Percentiles rank a stretch among this genome's conserved stretches.
phyloP scores from a whole-genome alignment of 2,329 filamentous ascomycete species.

The Aschersonia sp. region DNA sequence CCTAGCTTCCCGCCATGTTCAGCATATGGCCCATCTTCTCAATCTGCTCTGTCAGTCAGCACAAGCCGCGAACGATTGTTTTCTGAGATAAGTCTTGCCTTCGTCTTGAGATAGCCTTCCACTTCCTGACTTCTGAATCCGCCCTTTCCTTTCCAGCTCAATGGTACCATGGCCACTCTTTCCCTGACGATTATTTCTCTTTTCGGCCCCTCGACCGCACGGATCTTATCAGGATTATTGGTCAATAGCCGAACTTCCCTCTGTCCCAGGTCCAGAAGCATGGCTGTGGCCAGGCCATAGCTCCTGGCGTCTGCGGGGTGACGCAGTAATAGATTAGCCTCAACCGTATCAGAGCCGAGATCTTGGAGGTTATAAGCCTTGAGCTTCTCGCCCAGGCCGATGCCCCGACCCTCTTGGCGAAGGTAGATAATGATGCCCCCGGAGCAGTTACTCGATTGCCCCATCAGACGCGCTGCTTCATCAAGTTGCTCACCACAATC shows the following conservation, averaged over 20 bases:
- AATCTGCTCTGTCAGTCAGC: slow-evolving; percentile 37
- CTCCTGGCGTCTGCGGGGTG: slow-evolving; percentile 91
- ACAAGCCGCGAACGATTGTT: not conserved
- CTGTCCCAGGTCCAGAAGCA: slow-evolving; percentile 75
- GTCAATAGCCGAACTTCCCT: slow-evolving; percentile 69
- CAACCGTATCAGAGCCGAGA: slow-evolving; percentile 90
- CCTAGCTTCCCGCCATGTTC: slow-evolving; percentile 27
- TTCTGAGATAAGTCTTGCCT: slow-evolving; percentile 40
- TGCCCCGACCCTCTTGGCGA: slow-evolving; percentile 88
- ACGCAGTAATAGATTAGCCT: slow-evolving; percentile 79
- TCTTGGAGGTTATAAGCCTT: slow-evolving; percentile 98
- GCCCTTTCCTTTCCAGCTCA: slow-evolving; percentile 77
- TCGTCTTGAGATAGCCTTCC: slow-evolving; percentile 86
- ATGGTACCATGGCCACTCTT: slow-evolving; percentile 84
- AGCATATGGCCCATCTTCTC: slow-evolving; percentile 80
- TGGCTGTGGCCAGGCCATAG: slow-evolving; percentile 92
- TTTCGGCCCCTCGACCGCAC: slow-evolving; percentile 83
- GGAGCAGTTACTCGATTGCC: slow-evolving; percentile 42
- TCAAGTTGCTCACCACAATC: slow-evolving; percentile 97
- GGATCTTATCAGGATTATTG: slow-evolving; percentile 95
- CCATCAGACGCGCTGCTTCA: slow-evolving; percentile 90
- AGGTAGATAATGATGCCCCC: slow-evolving; percentile 93
- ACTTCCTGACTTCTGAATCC: slow-evolving; percentile 82
- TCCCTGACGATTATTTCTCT: slow-evolving; percentile 79
- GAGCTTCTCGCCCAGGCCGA: slow-evolving; percentile 86